Base-by-base conservation (phyloP, 2,329 filamentous ascomycete genomes). In the Pochonia chlamydosporia region DNA sequence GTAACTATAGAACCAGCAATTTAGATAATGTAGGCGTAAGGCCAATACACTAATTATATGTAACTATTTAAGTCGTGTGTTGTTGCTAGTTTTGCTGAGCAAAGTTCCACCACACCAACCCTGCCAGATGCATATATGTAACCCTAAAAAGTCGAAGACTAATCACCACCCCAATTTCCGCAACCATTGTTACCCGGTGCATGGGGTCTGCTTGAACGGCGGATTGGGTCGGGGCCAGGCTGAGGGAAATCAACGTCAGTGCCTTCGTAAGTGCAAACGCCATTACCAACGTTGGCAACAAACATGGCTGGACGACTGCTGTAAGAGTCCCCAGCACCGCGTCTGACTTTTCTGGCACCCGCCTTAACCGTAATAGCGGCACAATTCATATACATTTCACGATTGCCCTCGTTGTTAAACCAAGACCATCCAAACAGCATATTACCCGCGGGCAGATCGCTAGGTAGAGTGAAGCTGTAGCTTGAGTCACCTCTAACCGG, bases 301-400 rank as follows among this genome's bases (percentile, higher is more conserved):
- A 88, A 89, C 60, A 89, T 74, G 20, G 72, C 63, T 0, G 85
- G 84, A 0, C 85, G 76, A 23, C 64, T 62, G 37, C 68, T 64
- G 59, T 84, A 79, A n/a, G 53, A 40, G 11, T 14, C 41, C 6
- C 23, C 49, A 42, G 60, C 57, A 24, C 36, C 50, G 11, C 47
- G 31, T 7, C 23, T 42, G 16, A 3, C 35, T 14, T 30, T 43
- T n/a, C 2, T 39, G 16, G 18, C 35, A 3, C 55, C 54, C 5
- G 18, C 18, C 2, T 51, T 44, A 40, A 84, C 76, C n/a, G 71
- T 71, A 23, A 85, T 72, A 6, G 74, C 72, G 0, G 81, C 81
- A 54, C 82, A 86, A 62, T 85, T 82, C 78, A 84, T 84, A 67
- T 86, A 87, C 74, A 84, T 82, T 58, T 85, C 82, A 16, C 81